phyloP scores from a whole-genome alignment of 2,329 filamentous ascomycete species.

The Cercospora brassicicola region DNA sequence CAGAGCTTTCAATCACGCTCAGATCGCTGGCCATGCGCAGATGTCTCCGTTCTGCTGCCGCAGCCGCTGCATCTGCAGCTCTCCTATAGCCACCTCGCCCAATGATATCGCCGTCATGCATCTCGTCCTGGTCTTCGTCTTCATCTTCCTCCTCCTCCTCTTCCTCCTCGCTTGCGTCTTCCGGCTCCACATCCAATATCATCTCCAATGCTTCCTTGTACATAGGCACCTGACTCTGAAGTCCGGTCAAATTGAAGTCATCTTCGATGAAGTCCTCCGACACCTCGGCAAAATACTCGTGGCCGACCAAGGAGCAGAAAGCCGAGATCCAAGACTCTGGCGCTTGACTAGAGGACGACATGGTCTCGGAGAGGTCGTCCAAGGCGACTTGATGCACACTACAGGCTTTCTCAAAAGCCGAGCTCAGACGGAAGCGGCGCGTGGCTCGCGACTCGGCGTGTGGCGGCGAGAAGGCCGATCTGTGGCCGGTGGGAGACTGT shows the following conservation, averaged over 20 bases:
- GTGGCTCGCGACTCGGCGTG: slow-evolving; percentile 17
- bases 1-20: slow-evolving; percentile 92
- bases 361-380: slow-evolving; percentile 38
- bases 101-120: slow-evolving; percentile 60
- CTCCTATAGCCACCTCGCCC: slow-evolving; percentile 36
- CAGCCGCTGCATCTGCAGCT: slow-evolving; percentile 32
- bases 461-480: slow-evolving; percentile 9
- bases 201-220: slow-evolving; percentile 99
- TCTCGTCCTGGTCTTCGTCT: slow-evolving; percentile 45
- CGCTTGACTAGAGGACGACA: slow-evolving; percentile 59
- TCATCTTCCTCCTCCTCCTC: slow-evolving; percentile 67
- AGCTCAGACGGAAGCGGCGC: slow-evolving; percentile 31
- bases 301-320: slow-evolving; percentile 90
- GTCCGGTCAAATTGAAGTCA: slow-evolving; percentile 96
- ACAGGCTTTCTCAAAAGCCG: slow-evolving; percentile 36
- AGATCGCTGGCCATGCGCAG: slow-evolving; percentile 87
- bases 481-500: slow-evolving; percentile 1
- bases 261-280: slow-evolving; percentile 99
- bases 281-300: slow-evolving; percentile 98
- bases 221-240: slow-evolving; percentile 94
- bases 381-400: slow-evolving; percentile 30
- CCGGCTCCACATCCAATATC: slow-evolving; percentile 97
- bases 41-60: slow-evolving; percentile 69
- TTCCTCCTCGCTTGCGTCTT: slow-evolving; percentile 86
- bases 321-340: slow-evolving; percentile 96